Percentiles rank a stretch among this genome's conserved stretches.
phyloP scores from a whole-genome alignment of 164 flowering plant species.

The Berberis thunbergii region DNA sequence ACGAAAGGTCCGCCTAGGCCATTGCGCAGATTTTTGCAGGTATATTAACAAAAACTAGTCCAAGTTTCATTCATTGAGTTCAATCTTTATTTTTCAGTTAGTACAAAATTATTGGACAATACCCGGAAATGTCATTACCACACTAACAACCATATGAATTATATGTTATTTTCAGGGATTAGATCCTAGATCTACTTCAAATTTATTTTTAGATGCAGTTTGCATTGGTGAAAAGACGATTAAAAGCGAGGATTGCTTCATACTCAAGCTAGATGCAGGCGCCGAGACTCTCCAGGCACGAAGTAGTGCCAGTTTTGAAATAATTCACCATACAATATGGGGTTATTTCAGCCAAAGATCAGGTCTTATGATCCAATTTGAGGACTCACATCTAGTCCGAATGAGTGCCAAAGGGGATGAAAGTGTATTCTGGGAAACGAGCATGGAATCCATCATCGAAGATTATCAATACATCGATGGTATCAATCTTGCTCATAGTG shows the following conservation, averaged over 20 bases:
- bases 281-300: conserved; percentile 36
- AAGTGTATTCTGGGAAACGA: conserved; percentile 71
- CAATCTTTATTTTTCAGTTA: neutral
- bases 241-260: conserved; percentile 70
- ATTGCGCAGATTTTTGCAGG: conserved; percentile 81
- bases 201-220: conserved; percentile 60
- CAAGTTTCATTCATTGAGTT: neutral
- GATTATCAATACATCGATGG: conserved; percentile 64
- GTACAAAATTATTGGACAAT: neutral
- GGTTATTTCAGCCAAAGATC: conserved; percentile 92
- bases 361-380: conserved; percentile 64
- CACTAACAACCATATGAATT: neutral
- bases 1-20: conserved; percentile 78
- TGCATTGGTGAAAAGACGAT: conserved; percentile 71
- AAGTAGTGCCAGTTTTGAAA: conserved; percentile 51
- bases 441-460: conserved; percentile 51
- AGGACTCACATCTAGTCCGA: conserved; percentile 63
- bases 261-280: conserved; percentile 58
- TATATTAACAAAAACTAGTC: conserved; percentile 3
- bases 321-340: conserved; percentile 67
- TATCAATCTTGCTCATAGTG: conserved; percentile 70
- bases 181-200: conserved; percentile 73
- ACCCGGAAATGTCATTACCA: too few relatives aligned
- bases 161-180: conserved; percentile 39
- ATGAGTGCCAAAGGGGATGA: conserved; percentile 51